Evolutionary conservation across 257 asterid species (phyloP), one percentile per base, ranked within the genome.

Genomic region (Nicotiana benthamiana): DNA sequence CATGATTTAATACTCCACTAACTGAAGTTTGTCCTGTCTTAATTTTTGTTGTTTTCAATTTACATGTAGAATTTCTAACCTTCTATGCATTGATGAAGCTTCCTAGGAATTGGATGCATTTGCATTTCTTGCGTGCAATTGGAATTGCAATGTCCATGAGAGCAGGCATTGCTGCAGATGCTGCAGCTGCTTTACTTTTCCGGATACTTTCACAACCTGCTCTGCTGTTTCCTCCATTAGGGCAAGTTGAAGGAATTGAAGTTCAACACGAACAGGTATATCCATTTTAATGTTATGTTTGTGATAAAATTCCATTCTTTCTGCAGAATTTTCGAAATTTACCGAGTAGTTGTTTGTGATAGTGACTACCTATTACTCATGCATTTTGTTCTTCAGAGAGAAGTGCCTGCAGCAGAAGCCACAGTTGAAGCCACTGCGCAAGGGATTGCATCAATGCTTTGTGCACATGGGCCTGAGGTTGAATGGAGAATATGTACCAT

Each of bases 101-200:
- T 75, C 98, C 99, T 40, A 88, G 98, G 86, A 95, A 95, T 66
- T 96, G 99, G 99, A 92, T 96, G 99, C 98, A 96, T 84, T 89
- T 96, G 91, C 99, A 96, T 89, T 96, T 96, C 83, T 87, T 96
- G 86, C 97, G 97, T 80, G 99, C 98, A 56, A 96, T 96, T 75
- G 99, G 99, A 66, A 88, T 91, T 77, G 99, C 98, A 26, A 96
- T 96, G 98, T 96, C 99, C 81, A 94, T 96, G 98, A 90, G 99
- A 88, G 94, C 92, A 77, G 99, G 98, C 60, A 90, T 96, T 83
- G 94, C 99, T 72, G 98, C 99, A 51, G 99, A 94, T 89, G 87
- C 98, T 75, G 99, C 99, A 34, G 99, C 98, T 88, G 98, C 99
- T 83, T 88, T 96, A 80, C 99, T 96, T 88, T 96, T 96, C 54